Base-by-base conservation (phyloP, 768 basidiomycete species). In the Tylopilus subfusipes region DNA sequence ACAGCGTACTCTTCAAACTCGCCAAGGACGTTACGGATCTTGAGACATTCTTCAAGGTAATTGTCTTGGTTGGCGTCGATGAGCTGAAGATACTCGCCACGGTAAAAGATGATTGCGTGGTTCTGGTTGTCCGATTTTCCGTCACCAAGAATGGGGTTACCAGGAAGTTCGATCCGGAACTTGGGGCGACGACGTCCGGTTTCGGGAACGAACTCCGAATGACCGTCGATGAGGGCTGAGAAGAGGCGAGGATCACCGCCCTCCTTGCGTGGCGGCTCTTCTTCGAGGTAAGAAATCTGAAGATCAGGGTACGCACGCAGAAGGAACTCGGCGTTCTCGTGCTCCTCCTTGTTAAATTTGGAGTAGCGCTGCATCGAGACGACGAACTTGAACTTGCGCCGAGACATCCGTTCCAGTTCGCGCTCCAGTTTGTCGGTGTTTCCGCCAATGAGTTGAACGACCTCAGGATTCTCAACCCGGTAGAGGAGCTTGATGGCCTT, bases 11-110 rank as follows among this genome's bases (percentile, higher is more conserved):
- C 93, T 68, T 98, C 97, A 63, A 99, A 99, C 71, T 99, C 97
- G 53, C 86, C 90, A 33, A 99, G 86, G n/a, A 99, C 76, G 71
- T 98, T 99, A 42, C 97, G 85, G 68, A 99, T 98, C 82, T 99
- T 99, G 67, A 99, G 82, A 77, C 96, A 98, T 70, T 99, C 97
- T 73, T 99, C 97, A 57, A 99, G 85, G 67, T 99, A 99, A 75
- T 99, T 98, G 75, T 99, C 97, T 76, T 99, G 96, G 70, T 99
- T 99, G 71, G 97, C 97, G 62, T 99, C 97, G 70, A 99, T 98
- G 59, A 99, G 91, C 75, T 99, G 97, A 5, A 99, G 78, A 72
- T 98, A 99, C 75, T 98, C 97, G 63, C 97, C 97, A 56, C 97
- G 93, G 75, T 98, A 98, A 78, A 98, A 99, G 72, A 99, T 85